Conservation (phyloP, 257 asterid species). For the Ocimum tenuiflorum region DNA sequence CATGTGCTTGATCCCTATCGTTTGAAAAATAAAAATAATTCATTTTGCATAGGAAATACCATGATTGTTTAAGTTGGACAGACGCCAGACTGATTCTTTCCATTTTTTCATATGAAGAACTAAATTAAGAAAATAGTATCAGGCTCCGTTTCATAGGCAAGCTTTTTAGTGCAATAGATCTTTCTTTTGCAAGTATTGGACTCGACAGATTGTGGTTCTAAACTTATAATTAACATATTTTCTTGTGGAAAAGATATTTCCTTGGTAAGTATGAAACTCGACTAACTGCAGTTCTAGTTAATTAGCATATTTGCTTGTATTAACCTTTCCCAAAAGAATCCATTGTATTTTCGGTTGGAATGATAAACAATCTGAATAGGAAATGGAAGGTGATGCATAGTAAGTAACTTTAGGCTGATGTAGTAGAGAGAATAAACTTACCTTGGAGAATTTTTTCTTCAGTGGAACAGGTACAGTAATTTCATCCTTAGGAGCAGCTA, state of each 20-base stretch:
- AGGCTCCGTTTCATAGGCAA: not conserved
- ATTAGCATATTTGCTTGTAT: not conserved
- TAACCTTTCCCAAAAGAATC: not conserved
- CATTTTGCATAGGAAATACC: slow-evolving; percentile 3
- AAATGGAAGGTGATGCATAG: slow-evolving; percentile 5
- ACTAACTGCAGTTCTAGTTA: not conserved
- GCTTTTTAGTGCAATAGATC: not conserved
- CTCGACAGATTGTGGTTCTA: not conserved
- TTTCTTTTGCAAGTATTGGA: not conserved
- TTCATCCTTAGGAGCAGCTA: slow-evolving; percentile 33
- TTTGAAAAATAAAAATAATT: not conserved
- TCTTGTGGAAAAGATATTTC: not conserved
- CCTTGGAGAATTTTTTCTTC: slow-evolving; percentile 66
- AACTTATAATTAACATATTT: not conserved
- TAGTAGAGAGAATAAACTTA: slow-evolving; percentile 28
- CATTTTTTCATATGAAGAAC: not conserved
- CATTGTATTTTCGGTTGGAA: slow-evolving; percentile 5
- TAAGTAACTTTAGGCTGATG: slow-evolving; percentile 3
- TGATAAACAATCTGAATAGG: not conserved
- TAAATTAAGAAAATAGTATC: not conserved
- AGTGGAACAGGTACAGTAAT: slow-evolving; percentile 32
- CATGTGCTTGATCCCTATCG: not conserved
- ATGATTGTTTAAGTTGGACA: not conserved
- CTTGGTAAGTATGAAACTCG: not conserved
- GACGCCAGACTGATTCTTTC: not conserved